Base-by-base conservation (phyloP, 805 yeast genomes). In the Yarrowia divulgata region DNA sequence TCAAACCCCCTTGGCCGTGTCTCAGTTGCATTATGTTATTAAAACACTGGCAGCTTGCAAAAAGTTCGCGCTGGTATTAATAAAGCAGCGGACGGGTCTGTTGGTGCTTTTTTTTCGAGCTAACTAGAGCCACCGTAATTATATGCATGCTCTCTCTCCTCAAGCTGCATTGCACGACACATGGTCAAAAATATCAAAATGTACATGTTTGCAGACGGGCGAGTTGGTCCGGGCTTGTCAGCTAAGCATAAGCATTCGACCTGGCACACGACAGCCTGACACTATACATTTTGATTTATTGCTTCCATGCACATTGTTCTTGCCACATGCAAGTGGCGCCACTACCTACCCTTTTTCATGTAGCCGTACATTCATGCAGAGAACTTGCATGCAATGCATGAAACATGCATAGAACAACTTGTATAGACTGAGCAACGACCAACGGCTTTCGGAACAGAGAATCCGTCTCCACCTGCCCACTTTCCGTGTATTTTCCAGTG, bases 321-420 rank as follows among this genome's bases (percentile, higher is more conserved):
- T 23, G 13, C 14, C 6, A 54, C 45, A 54, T 39, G 43, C 45
- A 37, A 54, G 45, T 54, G 60, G 60, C 46, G 60, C 60, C 60
- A 54, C 45, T 54, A 45, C 23, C 8, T 19, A 14, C 18, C 13
- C 32, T 12, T 18, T 18, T 12, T 18, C 19, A 19, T 39, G 60
- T 54, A 54, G 60, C 60, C 60, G 60, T 54, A 23, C 60, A 14
- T 8, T 10, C 35, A 19, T 54, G 60, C 60, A 54, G 60, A 54
- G 29, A 19, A 37, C 35, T 10, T 32, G 58, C 43, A 18, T 37
- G 10, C 12, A 10, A 8, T 54, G 58, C 58, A 54, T 54, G n/a
- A 8, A 1, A 3, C 45, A 54, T n/a, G 60, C 45, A 54, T 54
- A 9, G 60, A 54, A 54, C 35, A 37, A 54, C 14, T 50, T 14